Base-by-base conservation (phyloP, 192 early-diverging fungal species). In the Diversispora epigaea region DNA sequence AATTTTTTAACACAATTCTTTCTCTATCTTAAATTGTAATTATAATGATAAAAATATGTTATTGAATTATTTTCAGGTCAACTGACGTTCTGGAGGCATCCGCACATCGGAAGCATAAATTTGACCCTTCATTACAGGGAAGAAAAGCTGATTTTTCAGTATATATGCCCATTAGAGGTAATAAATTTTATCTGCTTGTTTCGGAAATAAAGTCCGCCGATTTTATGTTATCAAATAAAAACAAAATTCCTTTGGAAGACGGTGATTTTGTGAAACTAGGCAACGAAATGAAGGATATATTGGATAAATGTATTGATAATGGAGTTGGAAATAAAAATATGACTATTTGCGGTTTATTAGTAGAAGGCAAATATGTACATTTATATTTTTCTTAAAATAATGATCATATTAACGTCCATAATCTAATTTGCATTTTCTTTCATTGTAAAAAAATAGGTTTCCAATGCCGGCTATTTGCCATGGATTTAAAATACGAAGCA, bases 241-340 rank as follows among this genome's bases (percentile, higher is more conserved):
- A 11, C 55, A 73, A 73, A 73, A 57, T 73, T 25, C 46, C 55
- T 25, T 41, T 15, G 63, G 43, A 65, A 65, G 9, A 43, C 60
- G 44, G 69, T 71, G 75, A 76, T 68, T 2, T 76, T 3, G 50
- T 76, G n/a, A 76, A 76, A 65, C 4, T 68, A 10, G 75, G 65
- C 6, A 76, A 76, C 54, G 62, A 65, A 25, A 45, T 75, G 43
- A 64, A 75, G 32, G 61, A 75, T 65, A 39, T 63, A 32, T 0
- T 75, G 3, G 73, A 75, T 22, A 65, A 63, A 6, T 54, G 45
- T 50, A 66, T 66, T 66, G 62, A 75, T 1, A 44, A 75, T 62
- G 60, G 62, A 4, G 9, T 75, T 14, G 14, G 32, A 22, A 25
- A 66, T 25, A 66, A 21, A 19, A 4, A 75, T 62, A 44, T 73